Evolutionary conservation across 225 moss, liverwort and hornwort genomes (phyloP), one percentile per base, ranked within the genome.

Genomic region (Sphagnum tenellum): DNA sequence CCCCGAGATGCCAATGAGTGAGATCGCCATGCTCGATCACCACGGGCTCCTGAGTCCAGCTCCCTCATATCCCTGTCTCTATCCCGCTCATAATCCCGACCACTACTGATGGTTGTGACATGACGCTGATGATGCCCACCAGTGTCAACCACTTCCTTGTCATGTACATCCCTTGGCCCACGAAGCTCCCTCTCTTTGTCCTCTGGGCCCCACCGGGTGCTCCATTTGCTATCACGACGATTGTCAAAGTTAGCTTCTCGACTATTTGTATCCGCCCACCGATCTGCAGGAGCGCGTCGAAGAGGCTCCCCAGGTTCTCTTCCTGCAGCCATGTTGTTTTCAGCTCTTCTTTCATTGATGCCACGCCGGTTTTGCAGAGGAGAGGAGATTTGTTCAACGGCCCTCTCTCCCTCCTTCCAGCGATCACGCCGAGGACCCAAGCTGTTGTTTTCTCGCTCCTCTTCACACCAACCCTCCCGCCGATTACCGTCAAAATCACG

Each of bases 11-110:
- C 83, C 74, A 87, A 87, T 45, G 87, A 87, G 7, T 68, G 67
- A 72, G 87, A 84, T 61, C 87, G 80, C 87, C 83, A 87, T 4
- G 87, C 87, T 69, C 87, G 81, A 55, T 87, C 87, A 55, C 84
- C 73, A 48, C 81, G 78, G 62, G 74, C 64, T 57, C 76, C 9
- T 52, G 52, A 52, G 9, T 52, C 66, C 50, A 44, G 66, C 5
- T 54, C 55, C 2, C 66, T 76, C 2, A 72, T 48, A 66, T 80
- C 80, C n/a, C 72, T 49, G 55, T 79, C 82, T 8, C 83, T 45
- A 68, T 82, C 82, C 8, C 79, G 69, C 0, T 86, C 82, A 60
- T 29, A 66, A 59, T 87, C 83, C 67, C 83, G 76, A 55, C 53
- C 66, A 66, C 13, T 75, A 69, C 75, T 71, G 49, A 69, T 66